Evolutionary conservation across 176 grass and related monocot species (phyloP).

Genomic region (maize (Zea mays)): Zm-B73-REFERENCE-NAM-5.0 NC_050102.1:163788001-163788500

Average conservation of each 20-base stretch:
- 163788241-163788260: neutral
- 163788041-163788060: neutral
- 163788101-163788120: neutral
- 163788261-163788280: neutral
- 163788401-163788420: neutral
- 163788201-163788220: neutral
- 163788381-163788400: too few species aligned
- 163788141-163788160: neutral
- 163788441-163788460: too few species aligned
- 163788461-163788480: too few species aligned
- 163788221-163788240: neutral
- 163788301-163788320: neutral
- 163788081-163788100: neutral
- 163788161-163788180: too few species aligned
- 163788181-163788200: too few species aligned
- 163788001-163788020: neutral
- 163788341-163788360: neutral
- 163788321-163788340: neutral
- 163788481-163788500: too few species aligned
- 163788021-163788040: neutral
- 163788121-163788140: neutral
- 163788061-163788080: neutral
- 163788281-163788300: neutral
- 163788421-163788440: neutral
- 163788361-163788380: neutral